phyloP scores from a whole-genome alignment of 2,329 filamentous ascomycete species.

The Daldinia sp. region DNA sequence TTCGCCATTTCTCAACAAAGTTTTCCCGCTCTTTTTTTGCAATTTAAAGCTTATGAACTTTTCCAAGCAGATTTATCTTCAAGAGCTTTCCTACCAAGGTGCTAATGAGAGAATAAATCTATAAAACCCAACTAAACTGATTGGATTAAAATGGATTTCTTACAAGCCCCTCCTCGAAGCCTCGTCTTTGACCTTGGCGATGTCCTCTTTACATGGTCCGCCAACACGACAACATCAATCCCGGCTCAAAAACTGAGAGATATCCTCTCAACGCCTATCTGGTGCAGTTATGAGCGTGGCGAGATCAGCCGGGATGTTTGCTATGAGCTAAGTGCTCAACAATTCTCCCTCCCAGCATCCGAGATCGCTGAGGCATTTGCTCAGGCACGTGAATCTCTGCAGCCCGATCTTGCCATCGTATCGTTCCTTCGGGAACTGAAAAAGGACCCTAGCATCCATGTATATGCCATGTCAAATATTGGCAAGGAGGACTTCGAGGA shows the following conservation, averaged over 20 bases:
- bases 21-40: no score
- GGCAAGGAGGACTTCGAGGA: constrained; percentile 1
- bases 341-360: neutral
- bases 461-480: neutral
- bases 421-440: neutral
- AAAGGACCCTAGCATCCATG: neutral
- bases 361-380: neutral
- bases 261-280: neutral
- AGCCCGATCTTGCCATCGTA: neutral
- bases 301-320: neutral
- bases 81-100: no score
- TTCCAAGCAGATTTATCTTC: no score
- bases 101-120: neutral
- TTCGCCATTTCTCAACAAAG: no score
- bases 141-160: neutral
- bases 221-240: constrained; percentile 47
- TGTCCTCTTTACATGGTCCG: constrained; percentile 52
- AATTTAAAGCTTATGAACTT: no score
- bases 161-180: constrained; percentile 19
- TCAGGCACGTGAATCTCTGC: neutral
- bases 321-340: neutral
- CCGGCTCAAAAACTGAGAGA: neutral
- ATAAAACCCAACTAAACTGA: neutral
- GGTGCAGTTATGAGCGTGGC: neutral
- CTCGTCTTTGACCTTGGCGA: constrained; percentile 54